Base-by-base conservation (phyloP, 257 asterid genomes). In the Anisodus tanguticus region DNA sequence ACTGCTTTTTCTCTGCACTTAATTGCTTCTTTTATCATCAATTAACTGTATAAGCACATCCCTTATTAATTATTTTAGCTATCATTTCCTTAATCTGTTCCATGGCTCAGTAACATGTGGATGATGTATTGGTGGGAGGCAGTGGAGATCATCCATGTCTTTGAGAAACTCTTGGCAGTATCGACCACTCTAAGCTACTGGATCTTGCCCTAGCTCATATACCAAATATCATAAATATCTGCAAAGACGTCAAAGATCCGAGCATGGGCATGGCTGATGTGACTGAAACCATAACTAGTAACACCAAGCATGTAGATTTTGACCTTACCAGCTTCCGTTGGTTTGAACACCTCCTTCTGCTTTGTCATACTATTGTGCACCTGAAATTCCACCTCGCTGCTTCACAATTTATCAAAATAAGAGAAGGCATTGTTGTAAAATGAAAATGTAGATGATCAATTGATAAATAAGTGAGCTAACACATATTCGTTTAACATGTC, bases 21-120 rank as follows among this genome's bases (percentile, higher is more conserved):
- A 35, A 6, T 67, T 35, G 19, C 6, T 67, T 31, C 2, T 5
- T 13, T 13, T 67, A 12, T 13, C 22, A 31, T 31, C 35, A 1
- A 31, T 31, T 1, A 31, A 31, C 35, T 68, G 53, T 13, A 68
- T 67, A 35, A 12, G 74, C 95, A 88, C 90, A 90, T 10, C 89
- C 92, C 64, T 90, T 91, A 64, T 63, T 82, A 26, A 91, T 89
- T 69, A 92, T 90, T 97, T 95, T 83, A 64, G 91, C 90, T 74
- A 94, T 93, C 98, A 94, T 93, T 86, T 90, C 92, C 90, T 90
- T 91, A 63, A 94, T 92, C 67, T 94, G 93, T 71, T 92, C 96
- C 85, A 91, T 91, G 78, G 93, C 57, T 92, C 97, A 54, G 94
- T 93, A 79, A 93, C 97, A 45, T 93, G 93, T 53, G 98, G 94